Conservation (phyloP, 2,329 filamentous ascomycete genomes). For the Cladophialophora yegresii region DNA sequence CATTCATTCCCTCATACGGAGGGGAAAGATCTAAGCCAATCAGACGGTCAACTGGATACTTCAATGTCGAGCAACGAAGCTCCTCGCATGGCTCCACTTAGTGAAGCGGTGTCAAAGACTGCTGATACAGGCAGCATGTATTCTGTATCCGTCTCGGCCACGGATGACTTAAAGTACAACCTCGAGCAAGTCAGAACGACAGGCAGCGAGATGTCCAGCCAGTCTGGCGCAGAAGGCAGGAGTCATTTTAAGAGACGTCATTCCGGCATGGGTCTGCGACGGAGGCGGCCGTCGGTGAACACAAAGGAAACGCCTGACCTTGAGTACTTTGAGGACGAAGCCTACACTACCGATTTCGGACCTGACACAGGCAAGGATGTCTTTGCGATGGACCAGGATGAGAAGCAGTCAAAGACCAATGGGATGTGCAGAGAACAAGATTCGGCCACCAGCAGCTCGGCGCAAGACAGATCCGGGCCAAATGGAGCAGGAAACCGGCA, state of each 20-base stretch:
- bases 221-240: conserved; percentile 25
- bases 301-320: conserved; percentile 69
- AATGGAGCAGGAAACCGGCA: background rate
- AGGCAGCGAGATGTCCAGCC: conserved; percentile 28
- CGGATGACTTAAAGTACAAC: conserved; percentile 36
- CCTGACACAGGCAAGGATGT: conserved; percentile 73
- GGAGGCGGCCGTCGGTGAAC: conserved; percentile 69
- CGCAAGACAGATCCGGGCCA: background rate
- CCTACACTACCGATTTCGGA: conserved; percentile 76
- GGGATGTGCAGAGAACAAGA: background rate
- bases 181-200: conserved; percentile 43
- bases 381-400: conserved; percentile 66
- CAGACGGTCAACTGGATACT: conserved; percentile 3
- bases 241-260: conserved; percentile 62
- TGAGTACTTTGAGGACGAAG: conserved; percentile 88
- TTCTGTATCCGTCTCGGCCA: conserved; percentile 31
- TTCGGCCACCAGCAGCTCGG: background rate
- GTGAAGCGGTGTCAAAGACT: conserved; percentile 2
- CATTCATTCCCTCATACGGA: conserved; percentile 24
- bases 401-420: background rate
- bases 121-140: conserved; percentile 20
- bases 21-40: conserved; percentile 25
- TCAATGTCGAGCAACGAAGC: conserved; percentile 4
- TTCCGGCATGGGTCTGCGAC: conserved; percentile 80
- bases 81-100: conserved; percentile 3